Evolutionary conservation across 208 protist species (phyloP).

Genomic region (Acanthamoeba sp.): DNA sequence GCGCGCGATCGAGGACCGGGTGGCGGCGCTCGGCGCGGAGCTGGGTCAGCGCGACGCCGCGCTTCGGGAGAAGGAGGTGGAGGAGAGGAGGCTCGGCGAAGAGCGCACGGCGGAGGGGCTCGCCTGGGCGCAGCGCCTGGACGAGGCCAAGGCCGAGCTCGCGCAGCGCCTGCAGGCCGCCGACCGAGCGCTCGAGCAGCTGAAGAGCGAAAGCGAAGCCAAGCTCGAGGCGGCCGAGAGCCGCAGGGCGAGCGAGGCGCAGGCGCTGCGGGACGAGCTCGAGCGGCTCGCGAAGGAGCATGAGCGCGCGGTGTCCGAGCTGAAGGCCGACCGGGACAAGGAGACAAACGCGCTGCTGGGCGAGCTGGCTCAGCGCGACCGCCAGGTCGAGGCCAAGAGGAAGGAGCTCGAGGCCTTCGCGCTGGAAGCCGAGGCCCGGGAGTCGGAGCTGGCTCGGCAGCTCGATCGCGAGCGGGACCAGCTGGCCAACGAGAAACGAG

Average conservation of each 20-base stretch:
- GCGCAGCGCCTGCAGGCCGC: not conserved
- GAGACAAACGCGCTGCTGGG: not conserved
- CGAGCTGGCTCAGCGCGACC: not conserved
- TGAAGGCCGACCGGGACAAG: not conserved
- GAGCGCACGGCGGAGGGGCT: not conserved
- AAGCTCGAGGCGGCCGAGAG: not conserved
- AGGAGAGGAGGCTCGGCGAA: not conserved
- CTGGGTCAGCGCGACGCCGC: not conserved
- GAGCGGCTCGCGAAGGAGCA: not conserved
- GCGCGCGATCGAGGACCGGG: not conserved
- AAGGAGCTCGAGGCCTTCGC: not conserved
- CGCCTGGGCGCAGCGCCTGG: too few species aligned
- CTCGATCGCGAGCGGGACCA: not conserved
- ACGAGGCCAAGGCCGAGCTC: too few species aligned
- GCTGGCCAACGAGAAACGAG: not conserved
- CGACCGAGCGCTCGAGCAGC: not conserved
- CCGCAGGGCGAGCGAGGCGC: not conserved
- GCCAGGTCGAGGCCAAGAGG: not conserved
- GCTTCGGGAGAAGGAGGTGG: not conserved
- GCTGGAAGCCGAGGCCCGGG: not conserved
- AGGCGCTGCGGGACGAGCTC: not conserved
- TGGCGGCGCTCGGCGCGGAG: not conserved
- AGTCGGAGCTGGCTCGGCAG: not conserved
- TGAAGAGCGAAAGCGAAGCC: not conserved
- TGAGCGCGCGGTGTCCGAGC: not conserved